Percentiles rank a stretch among this genome's conserved stretches.
phyloP scores from a whole-genome alignment of 306 rosid species.

The Lathyrus oleraceus region DNA sequence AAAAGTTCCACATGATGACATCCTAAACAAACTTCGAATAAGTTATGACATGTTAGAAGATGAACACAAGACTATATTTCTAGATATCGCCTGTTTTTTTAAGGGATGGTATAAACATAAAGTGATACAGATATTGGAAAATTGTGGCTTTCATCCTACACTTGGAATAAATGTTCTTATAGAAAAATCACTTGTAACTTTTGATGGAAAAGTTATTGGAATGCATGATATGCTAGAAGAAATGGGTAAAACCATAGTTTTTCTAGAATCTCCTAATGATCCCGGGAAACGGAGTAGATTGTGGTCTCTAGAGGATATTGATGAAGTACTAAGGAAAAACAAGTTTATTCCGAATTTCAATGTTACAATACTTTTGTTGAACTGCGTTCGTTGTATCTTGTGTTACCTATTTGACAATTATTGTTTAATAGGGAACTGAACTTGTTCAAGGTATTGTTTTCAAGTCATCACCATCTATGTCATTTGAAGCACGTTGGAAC shows the following conservation, averaged over 20 bases:
- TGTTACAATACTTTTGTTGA: not conserved
- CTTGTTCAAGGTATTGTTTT: slow-evolving; percentile 10
- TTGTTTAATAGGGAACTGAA: slow-evolving; percentile 26
- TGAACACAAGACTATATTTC: slow-evolving; percentile 13
- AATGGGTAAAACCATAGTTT: slow-evolving; percentile 27
- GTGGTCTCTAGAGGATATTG: slow-evolving; percentile 11
- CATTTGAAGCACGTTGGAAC: slow-evolving; percentile 8
- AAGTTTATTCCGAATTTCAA: not conserved
- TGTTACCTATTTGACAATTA: not conserved
- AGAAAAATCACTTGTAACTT: slow-evolving; percentile 29
- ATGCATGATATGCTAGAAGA: slow-evolving; percentile 35
- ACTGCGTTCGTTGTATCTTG: not conserved
- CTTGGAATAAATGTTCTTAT: slow-evolving; percentile 17
- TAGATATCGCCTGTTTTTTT: slow-evolving; percentile 38
- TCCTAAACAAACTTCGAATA: slow-evolving; percentile 1
- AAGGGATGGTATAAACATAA: slow-evolving; percentile 23
- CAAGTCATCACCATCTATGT: not conserved
- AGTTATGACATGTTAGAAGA: slow-evolving; percentile 32
- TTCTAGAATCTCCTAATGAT: not conserved
- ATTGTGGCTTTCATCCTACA: not conserved
- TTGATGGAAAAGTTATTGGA: not conserved
- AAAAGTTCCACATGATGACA: slow-evolving; percentile 14
- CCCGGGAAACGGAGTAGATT: not conserved
- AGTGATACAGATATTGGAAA: not conserved
- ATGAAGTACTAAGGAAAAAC: not conserved